Evolutionary conservation across 352 stramenopile genomes (phyloP), one percentile per base, ranked within the genome.

Genomic region (Phytophthora syringae): DNA sequence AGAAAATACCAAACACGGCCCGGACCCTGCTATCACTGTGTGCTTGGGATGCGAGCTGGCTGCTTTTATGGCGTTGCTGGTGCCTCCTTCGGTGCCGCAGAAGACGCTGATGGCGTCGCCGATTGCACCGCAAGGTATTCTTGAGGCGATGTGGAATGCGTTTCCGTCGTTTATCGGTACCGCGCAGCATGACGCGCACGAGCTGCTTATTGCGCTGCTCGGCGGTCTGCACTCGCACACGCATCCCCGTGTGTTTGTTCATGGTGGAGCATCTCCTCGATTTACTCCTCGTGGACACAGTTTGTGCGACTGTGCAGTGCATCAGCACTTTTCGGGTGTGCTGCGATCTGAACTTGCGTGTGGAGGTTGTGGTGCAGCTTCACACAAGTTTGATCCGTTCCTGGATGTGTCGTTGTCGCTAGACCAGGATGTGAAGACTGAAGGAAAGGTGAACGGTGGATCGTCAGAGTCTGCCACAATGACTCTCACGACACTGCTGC

Each of bases 131-230:
- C 80, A 90, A 61, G 77, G 76, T 20, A 73, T 92, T 10, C 56
- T 92, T 21, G 82, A 90, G 53, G 74, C 77, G 10, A 76, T 88
- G 56, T 91, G 77, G 81, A 68, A 57, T 25, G 80, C 78, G n/a
- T 76, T 80, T 22, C 74, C 70, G 4, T 77, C 70, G 12, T 87
- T 90, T 44, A 74, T 88, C 27, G 71, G 80, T 43, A 76, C 77
- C 20, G 72, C 83, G 20, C 86, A 95, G 57, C 86, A 95, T 36
- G 86, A 95, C 60, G 86, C 86, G 21, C 81, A 91, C 60, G 84
- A 92, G 63, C 76, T 95, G 40, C 68, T 93, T 20, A 77, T 90
- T 42, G 71, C 83, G 22, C 52, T 95, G 18, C 49, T 93, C 18
- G 80, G 77, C n/a, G 76, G 76, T 5, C 54, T 95, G 4, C 81